Percentiles rank a stretch among this genome's conserved stretches.
phyloP scores from a whole-genome alignment of 164 flowering plant genomes.

The Echeveria elegans region DNA sequence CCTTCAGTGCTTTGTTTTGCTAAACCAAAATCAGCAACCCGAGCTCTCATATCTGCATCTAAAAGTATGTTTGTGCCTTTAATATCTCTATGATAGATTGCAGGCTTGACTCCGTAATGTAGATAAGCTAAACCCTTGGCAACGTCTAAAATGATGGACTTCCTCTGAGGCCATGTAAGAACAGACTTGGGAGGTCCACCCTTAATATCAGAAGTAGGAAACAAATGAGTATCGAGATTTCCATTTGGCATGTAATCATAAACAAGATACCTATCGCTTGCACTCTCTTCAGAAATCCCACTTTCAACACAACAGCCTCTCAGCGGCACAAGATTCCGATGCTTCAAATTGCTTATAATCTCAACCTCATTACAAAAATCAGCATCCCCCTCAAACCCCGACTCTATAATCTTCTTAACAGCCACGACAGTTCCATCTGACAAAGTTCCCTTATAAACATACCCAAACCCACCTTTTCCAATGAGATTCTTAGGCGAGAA shows the following conservation, averaged over 20 bases:
- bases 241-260: conserved; percentile 82
- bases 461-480: conserved; percentile 59
- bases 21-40: conserved; percentile 79
- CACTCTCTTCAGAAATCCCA: conserved; percentile 22
- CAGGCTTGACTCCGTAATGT: conserved; percentile 78
- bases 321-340: conserved; percentile 57
- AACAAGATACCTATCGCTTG: conserved; percentile 41
- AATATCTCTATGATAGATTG: conserved; percentile 68
- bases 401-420: conserved; percentile 49
- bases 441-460: conserved; percentile 57
- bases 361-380: conserved; percentile 73
- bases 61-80: conserved; percentile 75
- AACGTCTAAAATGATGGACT: conserved; percentile 61
- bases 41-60: conserved; percentile 62
- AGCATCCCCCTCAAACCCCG: conserved; percentile 45
- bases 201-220: conserved; percentile 14
- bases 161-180: conserved; percentile 67
- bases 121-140: conserved; percentile 75
- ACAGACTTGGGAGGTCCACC: conserved; percentile 12
- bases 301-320: conserved; percentile 56
- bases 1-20: conserved; percentile 67
- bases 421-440: conserved; percentile 54
- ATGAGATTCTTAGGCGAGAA: conserved; percentile 56
- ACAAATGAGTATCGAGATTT: conserved; percentile 54
- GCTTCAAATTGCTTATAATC: conserved; percentile 64